A percentile compares a stretch with the other conserved stretches of the same genome.
These are phyloP conservation scores for Boletus insuetus DNA, from an alignment of 768 basidiomycete species.

Conservation along the genomic window DNA sequence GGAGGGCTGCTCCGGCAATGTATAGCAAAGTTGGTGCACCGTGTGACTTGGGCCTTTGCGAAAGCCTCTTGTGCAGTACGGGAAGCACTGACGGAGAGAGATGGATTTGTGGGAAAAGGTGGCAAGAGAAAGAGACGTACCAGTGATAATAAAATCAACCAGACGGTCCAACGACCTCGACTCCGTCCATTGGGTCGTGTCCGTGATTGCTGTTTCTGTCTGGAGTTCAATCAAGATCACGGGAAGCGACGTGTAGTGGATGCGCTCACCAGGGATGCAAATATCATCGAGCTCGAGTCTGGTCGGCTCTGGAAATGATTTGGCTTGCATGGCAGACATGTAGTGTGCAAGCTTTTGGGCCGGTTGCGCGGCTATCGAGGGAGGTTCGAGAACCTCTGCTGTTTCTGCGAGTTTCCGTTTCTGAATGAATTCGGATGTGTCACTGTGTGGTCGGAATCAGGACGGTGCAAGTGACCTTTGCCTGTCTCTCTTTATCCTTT, in stretches of 20 bases:
- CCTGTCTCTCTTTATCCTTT: constrained; percentile 70
- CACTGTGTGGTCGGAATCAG: not conserved
- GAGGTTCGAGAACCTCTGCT: constrained; percentile 34
- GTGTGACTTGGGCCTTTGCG: constrained; percentile 69
- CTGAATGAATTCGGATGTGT: constrained; percentile 35
- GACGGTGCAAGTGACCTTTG: constrained; percentile 48
- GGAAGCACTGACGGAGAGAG: constrained; percentile 51
- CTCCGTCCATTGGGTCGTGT: constrained; percentile 72
- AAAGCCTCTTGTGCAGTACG: constrained; percentile 62
- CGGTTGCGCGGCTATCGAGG: constrained; percentile 55
- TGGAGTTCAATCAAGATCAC: constrained; percentile 48
- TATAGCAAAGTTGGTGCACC: constrained; percentile 90
- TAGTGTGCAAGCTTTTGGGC: constrained; percentile 60
- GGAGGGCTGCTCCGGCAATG: constrained; percentile 82
- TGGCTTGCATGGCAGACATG: constrained; percentile 63
- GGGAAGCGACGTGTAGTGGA: constrained; percentile 2
- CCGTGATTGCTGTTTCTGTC: constrained; percentile 70
- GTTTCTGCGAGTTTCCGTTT: constrained; percentile 61
- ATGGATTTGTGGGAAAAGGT: not conserved
- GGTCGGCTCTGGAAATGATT: constrained; percentile 65
- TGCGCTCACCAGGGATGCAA: constrained; percentile 66
- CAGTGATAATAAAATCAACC: constrained; percentile 70
- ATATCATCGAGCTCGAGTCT: constrained; percentile 78
- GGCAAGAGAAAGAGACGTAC: constrained; percentile 39
- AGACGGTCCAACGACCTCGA: constrained; percentile 70